Evolutionary conservation across 2,329 filamentous ascomycete genomes (phyloP).

Genomic region (Harringtonia aguacate): DNA sequence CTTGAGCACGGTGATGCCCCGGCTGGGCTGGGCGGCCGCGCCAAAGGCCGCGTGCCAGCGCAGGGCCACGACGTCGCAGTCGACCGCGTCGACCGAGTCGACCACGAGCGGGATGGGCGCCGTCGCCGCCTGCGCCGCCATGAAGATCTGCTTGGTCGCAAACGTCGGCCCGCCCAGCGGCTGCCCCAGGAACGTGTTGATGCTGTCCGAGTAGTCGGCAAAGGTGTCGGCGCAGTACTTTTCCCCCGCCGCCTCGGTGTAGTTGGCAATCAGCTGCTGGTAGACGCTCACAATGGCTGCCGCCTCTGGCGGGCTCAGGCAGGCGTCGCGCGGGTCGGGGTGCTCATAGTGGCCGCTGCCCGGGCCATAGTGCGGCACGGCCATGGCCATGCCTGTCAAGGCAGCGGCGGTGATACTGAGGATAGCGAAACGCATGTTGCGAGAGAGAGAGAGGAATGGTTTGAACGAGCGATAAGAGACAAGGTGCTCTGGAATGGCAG

Average conservation of each 20-base stretch:
- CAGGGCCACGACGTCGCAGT: conserved; percentile 17
- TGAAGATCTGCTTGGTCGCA: conserved; percentile 21
- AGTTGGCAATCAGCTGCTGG: conserved; percentile 19
- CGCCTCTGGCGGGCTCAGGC: conserved; percentile 14
- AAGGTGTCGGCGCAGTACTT: conserved; percentile 20
- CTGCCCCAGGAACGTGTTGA: conserved; percentile 20
- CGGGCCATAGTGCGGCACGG: too few species aligned
- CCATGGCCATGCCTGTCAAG: too few species aligned
- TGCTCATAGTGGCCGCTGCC: too few species aligned
- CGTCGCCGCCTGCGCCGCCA: conserved; percentile 18
- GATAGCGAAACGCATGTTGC: too few species aligned
- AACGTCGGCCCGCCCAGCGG: conserved; percentile 20
- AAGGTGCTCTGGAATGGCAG: too few species aligned
- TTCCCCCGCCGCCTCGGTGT: conserved; percentile 15
- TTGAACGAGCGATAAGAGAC: too few species aligned
- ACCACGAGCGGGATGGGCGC: conserved; percentile 19
- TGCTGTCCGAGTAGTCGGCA: conserved; percentile 21
- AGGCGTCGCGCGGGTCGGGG: too few species aligned
- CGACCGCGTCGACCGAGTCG: conserved; percentile 18
- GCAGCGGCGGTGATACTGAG: too few species aligned
- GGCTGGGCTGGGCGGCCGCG: conserved; percentile 17
- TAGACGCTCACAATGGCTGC: conserved; percentile 18
- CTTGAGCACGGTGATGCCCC: conserved; percentile 19
- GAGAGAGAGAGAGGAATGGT: too few species aligned
- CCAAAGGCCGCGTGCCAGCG: conserved; percentile 21